Conservation (phyloP, 352 stramenopile species). For the Blastocystis sp. region DNA sequence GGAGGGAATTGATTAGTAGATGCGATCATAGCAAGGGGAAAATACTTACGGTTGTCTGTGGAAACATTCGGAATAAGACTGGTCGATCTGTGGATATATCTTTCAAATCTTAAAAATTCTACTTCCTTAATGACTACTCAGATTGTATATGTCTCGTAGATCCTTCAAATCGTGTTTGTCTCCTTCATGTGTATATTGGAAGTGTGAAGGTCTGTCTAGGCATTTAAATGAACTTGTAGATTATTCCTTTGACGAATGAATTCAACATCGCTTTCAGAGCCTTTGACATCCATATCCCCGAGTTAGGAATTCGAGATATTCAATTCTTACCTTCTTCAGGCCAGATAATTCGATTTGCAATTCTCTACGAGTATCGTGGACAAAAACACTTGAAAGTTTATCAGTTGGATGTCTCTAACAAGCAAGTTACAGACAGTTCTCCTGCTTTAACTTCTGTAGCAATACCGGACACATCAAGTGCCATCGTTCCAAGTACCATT, state of each 20-base stretch:
- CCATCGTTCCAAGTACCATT: neutral
- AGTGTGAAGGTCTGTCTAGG: neutral
- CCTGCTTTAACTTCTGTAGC: neutral
- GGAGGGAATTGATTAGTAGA: neutral
- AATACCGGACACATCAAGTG: neutral
- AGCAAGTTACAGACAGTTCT: neutral
- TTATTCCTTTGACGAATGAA: constrained; percentile 50
- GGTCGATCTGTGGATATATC: constrained; percentile 54
- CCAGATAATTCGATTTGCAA: constrained; percentile 4
- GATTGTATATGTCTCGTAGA: constrained; percentile 37
- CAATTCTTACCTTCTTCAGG: constrained; percentile 25
- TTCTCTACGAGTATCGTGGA: constrained; percentile 25
- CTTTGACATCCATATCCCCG: constrained; percentile 51
- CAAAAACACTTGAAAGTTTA: neutral
- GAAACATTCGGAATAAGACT: constrained; percentile 36
- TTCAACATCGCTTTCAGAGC: constrained; percentile 25
- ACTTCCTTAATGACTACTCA: neutral
- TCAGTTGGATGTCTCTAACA: neutral
- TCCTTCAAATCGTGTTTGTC: constrained; percentile 44
- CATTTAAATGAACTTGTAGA: neutral
- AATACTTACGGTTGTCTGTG: constrained; percentile 5
- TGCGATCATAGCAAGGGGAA: neutral
- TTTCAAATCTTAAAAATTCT: neutral
- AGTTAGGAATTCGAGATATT: constrained; percentile 47
- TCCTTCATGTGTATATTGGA: constrained; percentile 38